Conservation (phyloP, 2,329 filamentous ascomycete genomes). For the Pseudocercospora cruenta region DNA sequence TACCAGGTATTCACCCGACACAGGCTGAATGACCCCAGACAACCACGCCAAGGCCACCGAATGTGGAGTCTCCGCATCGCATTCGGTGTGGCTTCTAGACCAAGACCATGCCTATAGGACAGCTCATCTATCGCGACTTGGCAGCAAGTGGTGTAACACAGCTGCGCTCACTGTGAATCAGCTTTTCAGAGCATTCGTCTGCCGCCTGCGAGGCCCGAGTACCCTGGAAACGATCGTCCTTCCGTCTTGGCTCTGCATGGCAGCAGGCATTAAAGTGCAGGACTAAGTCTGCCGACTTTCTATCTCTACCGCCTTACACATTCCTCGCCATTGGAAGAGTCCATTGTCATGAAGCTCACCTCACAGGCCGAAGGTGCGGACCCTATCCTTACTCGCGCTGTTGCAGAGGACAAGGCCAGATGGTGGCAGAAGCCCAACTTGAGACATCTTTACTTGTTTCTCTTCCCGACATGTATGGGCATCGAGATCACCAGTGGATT, state of each 20-base stretch:
- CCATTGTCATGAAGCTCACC: slow-evolving; percentile 13
- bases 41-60: slow-evolving; percentile 1
- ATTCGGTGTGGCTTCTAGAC: neutral
- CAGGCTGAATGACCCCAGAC: neutral
- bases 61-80: neutral
- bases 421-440: slow-evolving; percentile 66
- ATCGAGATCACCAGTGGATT: slow-evolving; percentile 66
- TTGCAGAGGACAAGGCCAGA: slow-evolving; percentile 46
- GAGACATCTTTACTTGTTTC: slow-evolving; percentile 58
- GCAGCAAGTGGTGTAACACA: neutral
- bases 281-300: neutral
- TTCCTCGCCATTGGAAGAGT: neutral
- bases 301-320: neutral
- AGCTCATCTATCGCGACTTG: neutral
- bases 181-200: neutral
- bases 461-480: slow-evolving; percentile 65
- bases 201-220: neutral
- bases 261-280: slow-evolving; percentile 1
- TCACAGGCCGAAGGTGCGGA: slow-evolving; percentile 22
- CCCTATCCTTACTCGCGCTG: slow-evolving; percentile 29
- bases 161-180: neutral
- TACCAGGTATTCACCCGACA: neutral
- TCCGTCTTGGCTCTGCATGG: neutral
- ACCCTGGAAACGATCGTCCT: neutral
- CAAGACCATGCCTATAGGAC: neutral